phyloP scores from a whole-genome alignment of 192 early-diverging fungal species.

The Cetraspora pellucida region DNA sequence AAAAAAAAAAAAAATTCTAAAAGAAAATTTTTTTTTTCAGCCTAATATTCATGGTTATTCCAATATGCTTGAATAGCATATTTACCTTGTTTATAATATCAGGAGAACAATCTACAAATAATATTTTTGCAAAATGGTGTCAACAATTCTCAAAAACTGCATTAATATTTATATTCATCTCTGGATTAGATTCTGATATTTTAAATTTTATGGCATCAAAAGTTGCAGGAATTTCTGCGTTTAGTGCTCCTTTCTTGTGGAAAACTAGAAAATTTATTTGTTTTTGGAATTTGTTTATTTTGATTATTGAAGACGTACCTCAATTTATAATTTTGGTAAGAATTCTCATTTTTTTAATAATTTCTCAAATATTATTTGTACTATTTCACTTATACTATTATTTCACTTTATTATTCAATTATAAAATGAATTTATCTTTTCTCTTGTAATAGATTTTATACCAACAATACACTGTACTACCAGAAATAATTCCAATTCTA shows the following conservation, averaged over 20 bases:
- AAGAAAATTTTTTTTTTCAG: too few species aligned
- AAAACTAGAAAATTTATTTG: background rate
- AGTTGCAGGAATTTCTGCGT: background rate
- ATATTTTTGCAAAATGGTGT: background rate
- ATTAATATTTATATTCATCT: background rate
- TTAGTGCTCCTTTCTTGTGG: background rate
- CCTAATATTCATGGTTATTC: background rate
- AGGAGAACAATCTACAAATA: background rate
- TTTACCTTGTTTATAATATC: background rate
- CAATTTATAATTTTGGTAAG: background rate
- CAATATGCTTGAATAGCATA: background rate
- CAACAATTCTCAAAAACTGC: background rate
- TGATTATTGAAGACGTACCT: background rate
- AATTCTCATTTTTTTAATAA: too few species aligned
- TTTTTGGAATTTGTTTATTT: background rate
- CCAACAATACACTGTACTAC: too few species aligned
- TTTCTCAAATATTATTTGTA: too few species aligned
- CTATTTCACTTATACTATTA: too few species aligned
- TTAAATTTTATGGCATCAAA: background rate
- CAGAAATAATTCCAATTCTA: too few species aligned
- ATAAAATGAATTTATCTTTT: too few species aligned
- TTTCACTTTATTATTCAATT: too few species aligned
- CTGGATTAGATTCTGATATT: background rate
- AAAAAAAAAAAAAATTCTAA: too few species aligned
- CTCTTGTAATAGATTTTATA: too few species aligned